Conservation (phyloP, 1,139 yeast genomes). For the Eremothecium gossypii region DNA sequence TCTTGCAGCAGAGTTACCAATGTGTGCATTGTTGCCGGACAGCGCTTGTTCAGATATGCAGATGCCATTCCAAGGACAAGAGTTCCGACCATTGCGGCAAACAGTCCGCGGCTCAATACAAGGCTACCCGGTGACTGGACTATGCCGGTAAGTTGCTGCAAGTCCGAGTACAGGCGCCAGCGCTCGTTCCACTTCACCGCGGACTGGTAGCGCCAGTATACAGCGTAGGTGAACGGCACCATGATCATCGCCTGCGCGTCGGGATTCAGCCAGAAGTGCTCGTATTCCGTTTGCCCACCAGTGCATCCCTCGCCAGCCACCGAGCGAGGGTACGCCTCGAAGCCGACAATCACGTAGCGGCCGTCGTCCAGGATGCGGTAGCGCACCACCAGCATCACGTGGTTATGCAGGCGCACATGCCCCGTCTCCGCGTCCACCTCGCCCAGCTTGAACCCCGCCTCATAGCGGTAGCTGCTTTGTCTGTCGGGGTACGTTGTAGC, state of each 20-base stretch:
- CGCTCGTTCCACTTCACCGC: conserved; percentile 58
- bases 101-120: too few species aligned
- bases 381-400: conserved; percentile 70
- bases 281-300: conserved; percentile 51
- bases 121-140: too few species aligned
- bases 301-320: conserved; percentile 62
- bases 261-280: conserved; percentile 42
- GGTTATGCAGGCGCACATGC: conserved; percentile 60
- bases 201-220: conserved; percentile 80
- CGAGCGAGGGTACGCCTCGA: conserved; percentile 83
- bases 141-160: too few species aligned
- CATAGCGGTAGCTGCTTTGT: conserved; percentile 52
- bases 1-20: too few species aligned
- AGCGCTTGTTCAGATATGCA: too few species aligned
- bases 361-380: conserved; percentile 50
- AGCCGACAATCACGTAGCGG: conserved; percentile 65
- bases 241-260: conserved; percentile 29
- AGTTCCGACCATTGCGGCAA: too few species aligned
- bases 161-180: conserved; percentile 52
- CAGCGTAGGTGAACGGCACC: conserved; percentile 76
- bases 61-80: too few species aligned
- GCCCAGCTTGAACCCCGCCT: conserved; percentile 84
- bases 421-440: conserved; percentile 44
- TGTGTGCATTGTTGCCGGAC: too few species aligned
- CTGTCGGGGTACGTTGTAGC: conserved; percentile 71